These are phyloP conservation scores for Haematococcus lacustris DNA, from an alignment of 139 green algal genomes.

Conservation along the genomic window DNA sequence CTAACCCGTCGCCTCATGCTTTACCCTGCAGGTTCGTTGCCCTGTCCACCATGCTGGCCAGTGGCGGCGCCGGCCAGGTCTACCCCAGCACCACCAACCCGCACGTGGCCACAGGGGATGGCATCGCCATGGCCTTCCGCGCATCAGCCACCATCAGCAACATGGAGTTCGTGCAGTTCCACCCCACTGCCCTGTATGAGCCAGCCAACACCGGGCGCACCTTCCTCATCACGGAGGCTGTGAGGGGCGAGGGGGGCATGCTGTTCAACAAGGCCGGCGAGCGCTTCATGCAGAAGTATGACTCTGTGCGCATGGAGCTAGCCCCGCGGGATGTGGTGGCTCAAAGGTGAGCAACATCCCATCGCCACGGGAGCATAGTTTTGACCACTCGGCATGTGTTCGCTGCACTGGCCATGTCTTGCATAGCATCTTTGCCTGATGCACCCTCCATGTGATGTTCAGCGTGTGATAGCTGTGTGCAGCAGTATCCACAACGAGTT, in stretches of 20 bases:
- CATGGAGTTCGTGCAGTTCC: slow-evolving; percentile 98
- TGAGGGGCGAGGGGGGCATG: slow-evolving; percentile 84
- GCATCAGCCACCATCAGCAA: slow-evolving; percentile 76
- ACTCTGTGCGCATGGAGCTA: slow-evolving; percentile 78
- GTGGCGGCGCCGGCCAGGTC: slow-evolving; percentile 85
- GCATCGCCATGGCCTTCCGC: slow-evolving; percentile 90
- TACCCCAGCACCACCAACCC: slow-evolving; percentile 98
- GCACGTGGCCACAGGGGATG: slow-evolving; percentile 88
- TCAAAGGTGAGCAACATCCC: slow-evolving; percentile 27
- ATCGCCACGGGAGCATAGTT: background rate
- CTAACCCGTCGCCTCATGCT: no score
- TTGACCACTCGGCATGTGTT: background rate
- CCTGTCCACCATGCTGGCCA: slow-evolving; percentile 82
- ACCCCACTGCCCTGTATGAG: slow-evolving; percentile 76
- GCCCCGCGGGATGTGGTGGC: slow-evolving; percentile 94
- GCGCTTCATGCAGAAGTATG: slow-evolving; percentile 92
- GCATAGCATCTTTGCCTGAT: no score
- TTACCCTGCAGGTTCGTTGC: slow-evolving; percentile 61
- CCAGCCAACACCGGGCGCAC: slow-evolving; percentile 34
- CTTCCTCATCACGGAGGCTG: slow-evolving; percentile 94
- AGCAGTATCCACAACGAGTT: no score
- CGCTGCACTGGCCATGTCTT: no score
- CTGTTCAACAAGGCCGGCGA: slow-evolving; percentile 82
- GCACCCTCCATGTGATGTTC: no score
- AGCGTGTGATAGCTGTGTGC: no score